These are phyloP conservation scores for Saccharomycopsis phalli DNA, from an alignment of 1,139 yeast genomes.

Conservation along the genomic window DNA sequence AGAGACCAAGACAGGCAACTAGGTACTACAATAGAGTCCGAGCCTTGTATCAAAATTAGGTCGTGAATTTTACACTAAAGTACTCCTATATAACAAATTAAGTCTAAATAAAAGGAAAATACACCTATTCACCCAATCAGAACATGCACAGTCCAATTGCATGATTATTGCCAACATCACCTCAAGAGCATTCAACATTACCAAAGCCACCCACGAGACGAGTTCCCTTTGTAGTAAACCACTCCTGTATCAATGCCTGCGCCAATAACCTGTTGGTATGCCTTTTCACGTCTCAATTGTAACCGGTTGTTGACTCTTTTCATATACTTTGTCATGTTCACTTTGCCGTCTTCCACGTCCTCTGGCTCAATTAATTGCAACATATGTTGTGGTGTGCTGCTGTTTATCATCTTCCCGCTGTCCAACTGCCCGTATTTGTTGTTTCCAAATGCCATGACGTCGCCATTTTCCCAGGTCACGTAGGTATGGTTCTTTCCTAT, in stretches of 20 bases:
- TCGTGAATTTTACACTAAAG: no score
- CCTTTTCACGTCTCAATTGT: conserved; percentile 32
- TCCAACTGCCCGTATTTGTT: conserved; percentile 80
- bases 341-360: conserved; percentile 17
- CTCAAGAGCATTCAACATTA: no score
- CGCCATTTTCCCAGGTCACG: conserved; percentile 51
- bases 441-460: conserved; percentile 75
- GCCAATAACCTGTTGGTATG: conserved; percentile 45
- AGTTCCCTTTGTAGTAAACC: conserved; percentile 40
- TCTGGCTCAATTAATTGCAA: conserved; percentile 54
- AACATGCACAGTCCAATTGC: no score
- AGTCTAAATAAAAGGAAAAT: no score
- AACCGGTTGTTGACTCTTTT: conserved; percentile 39
- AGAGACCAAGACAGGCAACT: no score
- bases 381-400: conserved; percentile 44
- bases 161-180: no score
- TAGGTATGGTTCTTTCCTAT: conserved; percentile 62
- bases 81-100: no score
- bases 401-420: conserved; percentile 61
- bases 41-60: no score
- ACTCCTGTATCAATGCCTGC: conserved; percentile 62
- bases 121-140: no score
- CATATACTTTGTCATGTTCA: conserved; percentile 23
- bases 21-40: no score
- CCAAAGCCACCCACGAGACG: background rate